Base-by-base conservation (phyloP, 495 filamentous ascomycete genomes). In the Lasiosphaeria ovina region DNA sequence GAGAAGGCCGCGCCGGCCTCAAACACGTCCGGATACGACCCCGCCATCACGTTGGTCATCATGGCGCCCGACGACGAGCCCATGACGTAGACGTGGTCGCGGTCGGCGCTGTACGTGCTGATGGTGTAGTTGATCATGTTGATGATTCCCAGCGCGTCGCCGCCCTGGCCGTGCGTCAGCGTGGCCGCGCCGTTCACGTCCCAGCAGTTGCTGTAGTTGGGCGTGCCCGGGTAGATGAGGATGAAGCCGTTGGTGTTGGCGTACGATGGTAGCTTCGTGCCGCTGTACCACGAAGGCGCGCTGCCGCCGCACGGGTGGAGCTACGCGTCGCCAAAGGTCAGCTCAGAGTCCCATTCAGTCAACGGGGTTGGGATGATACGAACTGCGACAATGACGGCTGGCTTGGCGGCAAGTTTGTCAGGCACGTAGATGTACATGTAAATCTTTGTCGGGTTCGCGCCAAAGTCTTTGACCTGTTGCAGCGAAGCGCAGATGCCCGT, bases 1-100 rank as follows among this genome's bases (percentile, higher is more conserved):
- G 81, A 80, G 73, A 81, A 85, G 54, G 73, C 80, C 34, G 78
- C 77, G 16, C 75, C 83, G 6, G 83, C 84, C 36, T 78, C 75
- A 66, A 85, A 86, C 12, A 85, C 68, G 31, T 84, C 77, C 11
- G 83, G 84, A 65, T 87, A 85, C 2, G 80, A 77, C 7, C 77
- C 83, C 6, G 77, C 82, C 66, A 87, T 62, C 24, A 84, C 81
- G 64, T 85, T 85, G 48, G 81, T 83, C 81, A 83, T 83, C 82
- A 84, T 85, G 45, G 74, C 82, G 32, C 83, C 83, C 12, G 81
- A 84, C 0, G 78, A 81, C 7, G 68, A 72, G 10, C 82, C 82
- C 62, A 79, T 83, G 31, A 77, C 80, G 57, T 77, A 84, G 35
- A 85, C 76, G 44, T 70, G 73, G 35, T 61, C 62, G 35, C 72